These are phyloP conservation scores for Penicillium aurantiogriseum DNA, from an alignment of 2,329 filamentous ascomycete species.

Conservation along the genomic window DNA sequence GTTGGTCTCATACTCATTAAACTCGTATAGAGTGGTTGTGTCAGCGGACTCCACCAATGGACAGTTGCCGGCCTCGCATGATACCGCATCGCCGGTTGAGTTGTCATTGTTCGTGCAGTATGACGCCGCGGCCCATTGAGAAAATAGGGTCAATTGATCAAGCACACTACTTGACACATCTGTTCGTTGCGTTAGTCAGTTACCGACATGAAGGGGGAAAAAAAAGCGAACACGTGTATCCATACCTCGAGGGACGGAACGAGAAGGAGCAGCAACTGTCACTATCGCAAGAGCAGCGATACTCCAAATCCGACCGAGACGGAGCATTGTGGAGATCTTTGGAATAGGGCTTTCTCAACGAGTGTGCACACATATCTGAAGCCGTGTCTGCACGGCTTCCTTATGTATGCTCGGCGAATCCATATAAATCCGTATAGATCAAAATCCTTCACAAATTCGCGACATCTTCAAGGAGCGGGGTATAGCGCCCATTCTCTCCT, in stretches of 20 bases:
- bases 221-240: not conserved
- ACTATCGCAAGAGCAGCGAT: constrained; percentile 15
- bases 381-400: not conserved
- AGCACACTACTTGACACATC: constrained; percentile 44
- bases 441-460: not conserved
- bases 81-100: constrained; percentile 43
- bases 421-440: not conserved
- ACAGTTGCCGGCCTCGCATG: constrained; percentile 49
- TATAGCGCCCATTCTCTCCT: not conserved
- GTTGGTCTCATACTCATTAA: constrained; percentile 45
- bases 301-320: constrained; percentile 6
- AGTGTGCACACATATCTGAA: not conserved
- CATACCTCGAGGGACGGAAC: constrained; percentile 26
- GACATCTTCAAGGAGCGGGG: constrained; percentile 1
- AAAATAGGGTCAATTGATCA: constrained; percentile 46
- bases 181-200: constrained; percentile 11
- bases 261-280: constrained; percentile 23
- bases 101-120: constrained; percentile 54
- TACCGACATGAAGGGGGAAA: not conserved
- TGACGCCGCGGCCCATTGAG: constrained; percentile 54
- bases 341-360: not conserved
- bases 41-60: constrained; percentile 48
- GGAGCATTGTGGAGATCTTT: constrained; percentile 5
- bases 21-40: constrained; percentile 49
- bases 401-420: constrained; percentile 1